These are phyloP conservation scores for Veloporphyrellus conicus DNA, from an alignment of 1,284 basidiomycete species.

Conservation along the genomic window DNA sequence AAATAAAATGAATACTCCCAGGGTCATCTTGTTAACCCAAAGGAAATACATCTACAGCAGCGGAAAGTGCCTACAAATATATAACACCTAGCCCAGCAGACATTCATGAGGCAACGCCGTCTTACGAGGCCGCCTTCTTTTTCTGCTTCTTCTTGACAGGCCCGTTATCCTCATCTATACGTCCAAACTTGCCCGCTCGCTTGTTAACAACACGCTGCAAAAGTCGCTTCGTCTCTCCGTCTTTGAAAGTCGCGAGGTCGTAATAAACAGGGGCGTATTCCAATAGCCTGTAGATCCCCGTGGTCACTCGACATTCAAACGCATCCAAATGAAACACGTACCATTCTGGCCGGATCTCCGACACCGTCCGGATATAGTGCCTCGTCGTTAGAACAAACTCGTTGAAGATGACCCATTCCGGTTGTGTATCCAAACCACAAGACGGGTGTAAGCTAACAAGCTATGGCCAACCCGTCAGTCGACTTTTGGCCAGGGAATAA, in stretches of 20 bases:
- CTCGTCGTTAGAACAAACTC: constrained; percentile 94
- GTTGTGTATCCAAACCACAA: constrained; percentile 87
- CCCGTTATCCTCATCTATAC: not conserved
- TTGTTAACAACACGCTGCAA: not conserved
- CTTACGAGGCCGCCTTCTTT: not conserved
- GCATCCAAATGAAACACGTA: too few relatives aligned
- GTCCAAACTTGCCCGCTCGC: not conserved
- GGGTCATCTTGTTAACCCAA: too few relatives aligned
- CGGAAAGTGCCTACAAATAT: too few relatives aligned
- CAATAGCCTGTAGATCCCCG: too few relatives aligned
- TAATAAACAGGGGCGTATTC: not conserved
- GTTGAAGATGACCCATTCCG: constrained; percentile 98
- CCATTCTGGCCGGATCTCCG: constrained; percentile 82
- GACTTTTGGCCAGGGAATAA: not conserved
- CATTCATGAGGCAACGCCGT: too few relatives aligned
- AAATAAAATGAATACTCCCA: too few relatives aligned
- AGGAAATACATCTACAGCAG: too few relatives aligned
- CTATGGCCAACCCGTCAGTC: constrained; percentile 35
- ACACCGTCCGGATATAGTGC: constrained; percentile 88
- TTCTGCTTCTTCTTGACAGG: not conserved
- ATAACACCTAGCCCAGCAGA: too few relatives aligned
- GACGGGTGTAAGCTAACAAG: constrained; percentile 92
- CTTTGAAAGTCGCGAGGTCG: not conserved
- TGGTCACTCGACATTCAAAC: too few relatives aligned
- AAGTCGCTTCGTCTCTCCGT: not conserved